Conservation (phyloP, 148 eudicot species). For the Chenopodium formosanum region DNA sequence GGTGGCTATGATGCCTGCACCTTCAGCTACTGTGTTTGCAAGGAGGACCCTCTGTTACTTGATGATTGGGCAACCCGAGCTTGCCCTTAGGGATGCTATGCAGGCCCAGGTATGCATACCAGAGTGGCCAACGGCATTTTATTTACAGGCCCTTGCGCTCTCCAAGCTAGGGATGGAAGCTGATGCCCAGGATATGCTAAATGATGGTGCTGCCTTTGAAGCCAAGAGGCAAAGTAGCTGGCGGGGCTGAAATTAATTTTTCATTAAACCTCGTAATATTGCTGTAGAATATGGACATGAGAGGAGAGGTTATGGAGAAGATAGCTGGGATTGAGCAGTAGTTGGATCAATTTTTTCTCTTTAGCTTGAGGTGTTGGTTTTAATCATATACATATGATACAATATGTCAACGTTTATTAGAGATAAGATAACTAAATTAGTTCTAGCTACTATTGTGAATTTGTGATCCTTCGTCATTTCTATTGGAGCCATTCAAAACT, state of each 20-base stretch:
- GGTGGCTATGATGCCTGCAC: constrained; percentile 80
- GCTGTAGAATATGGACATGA: not conserved
- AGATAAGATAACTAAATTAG: not conserved
- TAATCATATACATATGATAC: constrained; percentile 4
- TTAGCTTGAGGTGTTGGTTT: constrained; percentile 1
- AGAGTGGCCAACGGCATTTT: constrained; percentile 97
- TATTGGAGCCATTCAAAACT: not conserved
- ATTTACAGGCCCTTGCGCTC: constrained; percentile 89
- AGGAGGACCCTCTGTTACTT: constrained; percentile 83
- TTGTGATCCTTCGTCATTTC: not conserved
- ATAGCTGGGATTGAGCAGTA: not conserved
- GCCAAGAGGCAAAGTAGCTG: constrained; percentile 78
- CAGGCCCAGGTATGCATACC: constrained; percentile 99
- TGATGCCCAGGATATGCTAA: constrained; percentile 97
- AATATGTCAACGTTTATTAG: not conserved
- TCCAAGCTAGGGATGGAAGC: constrained; percentile 97
- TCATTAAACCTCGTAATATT: not conserved
- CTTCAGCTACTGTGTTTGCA: constrained; percentile 87
- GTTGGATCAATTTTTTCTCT: not conserved
- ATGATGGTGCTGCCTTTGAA: constrained; percentile 84
- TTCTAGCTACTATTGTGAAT: not conserved
- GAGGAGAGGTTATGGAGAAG: not conserved
- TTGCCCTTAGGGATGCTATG: constrained; percentile 93
- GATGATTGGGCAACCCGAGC: constrained; percentile 83
- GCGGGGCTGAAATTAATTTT: constrained; percentile 48